Evolutionary conservation across 2,329 filamentous ascomycete genomes (phyloP).

Genomic region (Penicillium sclerotigenum): DNA sequence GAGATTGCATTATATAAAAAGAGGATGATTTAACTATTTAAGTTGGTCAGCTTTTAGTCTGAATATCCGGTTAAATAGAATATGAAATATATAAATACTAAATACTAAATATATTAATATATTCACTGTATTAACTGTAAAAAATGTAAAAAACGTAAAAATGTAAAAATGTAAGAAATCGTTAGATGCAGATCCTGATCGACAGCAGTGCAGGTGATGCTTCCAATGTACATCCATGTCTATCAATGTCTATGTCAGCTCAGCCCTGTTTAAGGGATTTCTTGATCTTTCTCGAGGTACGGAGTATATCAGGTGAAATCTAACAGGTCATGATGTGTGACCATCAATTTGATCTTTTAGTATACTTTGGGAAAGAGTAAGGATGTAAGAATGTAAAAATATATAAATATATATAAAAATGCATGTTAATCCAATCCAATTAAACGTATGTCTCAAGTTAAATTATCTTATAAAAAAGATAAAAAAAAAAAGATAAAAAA

Average conservation of each 20-base stretch:
- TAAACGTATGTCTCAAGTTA: neutral
- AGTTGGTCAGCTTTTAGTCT: neutral
- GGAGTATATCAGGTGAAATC: neutral
- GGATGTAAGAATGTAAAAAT: no score
- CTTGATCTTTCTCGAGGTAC: no score
- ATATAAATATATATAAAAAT: no score
- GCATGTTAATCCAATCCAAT: neutral
- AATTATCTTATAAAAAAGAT: neutral
- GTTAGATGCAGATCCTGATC: slow-evolving; percentile 16
- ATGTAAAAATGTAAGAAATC: neutral
- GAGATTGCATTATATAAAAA: slow-evolving; percentile 3
- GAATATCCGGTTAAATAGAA: no score
- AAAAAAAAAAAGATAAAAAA: no score
- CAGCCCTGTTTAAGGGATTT: slow-evolving; percentile 20
- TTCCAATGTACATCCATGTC: neutral
- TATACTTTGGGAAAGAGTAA: neutral
- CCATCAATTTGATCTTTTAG: neutral
- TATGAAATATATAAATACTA: no score
- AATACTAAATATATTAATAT: no score
- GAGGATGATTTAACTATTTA: neutral
- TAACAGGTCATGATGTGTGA: neutral
- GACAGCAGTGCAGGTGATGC: slow-evolving; percentile 21
- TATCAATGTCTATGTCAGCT: slow-evolving; percentile 17
- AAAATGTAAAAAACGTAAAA: no score
- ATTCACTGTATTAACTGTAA: neutral